Percentiles rank a stretch among this genome's conserved stretches.
Evolutionary conservation across 768 basidiomycete genomes (phyloP).

Genomic region (Naganishia antarctica): DNA sequence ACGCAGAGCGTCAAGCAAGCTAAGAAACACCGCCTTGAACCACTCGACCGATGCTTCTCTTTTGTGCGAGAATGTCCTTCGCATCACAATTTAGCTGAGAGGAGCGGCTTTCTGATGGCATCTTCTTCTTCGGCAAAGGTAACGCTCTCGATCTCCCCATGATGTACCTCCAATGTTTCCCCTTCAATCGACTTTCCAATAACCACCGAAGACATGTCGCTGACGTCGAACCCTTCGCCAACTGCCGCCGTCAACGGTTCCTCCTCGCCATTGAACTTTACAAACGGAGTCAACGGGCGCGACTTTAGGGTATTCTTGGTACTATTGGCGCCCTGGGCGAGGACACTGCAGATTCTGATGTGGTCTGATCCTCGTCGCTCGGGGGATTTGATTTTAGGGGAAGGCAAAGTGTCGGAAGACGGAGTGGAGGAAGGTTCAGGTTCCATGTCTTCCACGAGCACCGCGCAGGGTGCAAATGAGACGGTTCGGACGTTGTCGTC

Average conservation of each 20-base stretch:
- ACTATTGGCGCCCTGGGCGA: background rate
- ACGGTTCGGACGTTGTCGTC: background rate
- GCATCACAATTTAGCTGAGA: background rate
- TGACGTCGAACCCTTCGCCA: background rate
- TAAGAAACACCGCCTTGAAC: too few species aligned
- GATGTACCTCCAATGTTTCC: background rate
- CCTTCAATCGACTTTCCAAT: background rate
- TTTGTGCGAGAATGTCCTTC: background rate
- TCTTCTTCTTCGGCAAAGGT: background rate
- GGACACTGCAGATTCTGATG: slow-evolving; percentile 15
- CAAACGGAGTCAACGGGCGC: slow-evolving; percentile 7
- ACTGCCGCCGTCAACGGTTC: slow-evolving; percentile 3
- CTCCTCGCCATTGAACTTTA: slow-evolving; percentile 1
- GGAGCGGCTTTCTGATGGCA: background rate
- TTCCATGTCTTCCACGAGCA: background rate
- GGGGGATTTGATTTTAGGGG: background rate
- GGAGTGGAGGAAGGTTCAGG: slow-evolving; percentile 4
- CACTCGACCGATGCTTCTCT: too few species aligned
- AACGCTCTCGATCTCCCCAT: slow-evolving; percentile 12
- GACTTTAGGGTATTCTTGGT: slow-evolving; percentile 3
- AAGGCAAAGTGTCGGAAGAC: slow-evolving; percentile 8
- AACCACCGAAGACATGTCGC: background rate
- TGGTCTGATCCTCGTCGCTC: slow-evolving; percentile 7
- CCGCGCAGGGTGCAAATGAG: slow-evolving; percentile 1
- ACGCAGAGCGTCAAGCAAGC: too few species aligned